These are phyloP conservation scores for Bacidia rubella DNA, from an alignment of 495 filamentous ascomycete genomes.

Conservation along the genomic window DNA sequence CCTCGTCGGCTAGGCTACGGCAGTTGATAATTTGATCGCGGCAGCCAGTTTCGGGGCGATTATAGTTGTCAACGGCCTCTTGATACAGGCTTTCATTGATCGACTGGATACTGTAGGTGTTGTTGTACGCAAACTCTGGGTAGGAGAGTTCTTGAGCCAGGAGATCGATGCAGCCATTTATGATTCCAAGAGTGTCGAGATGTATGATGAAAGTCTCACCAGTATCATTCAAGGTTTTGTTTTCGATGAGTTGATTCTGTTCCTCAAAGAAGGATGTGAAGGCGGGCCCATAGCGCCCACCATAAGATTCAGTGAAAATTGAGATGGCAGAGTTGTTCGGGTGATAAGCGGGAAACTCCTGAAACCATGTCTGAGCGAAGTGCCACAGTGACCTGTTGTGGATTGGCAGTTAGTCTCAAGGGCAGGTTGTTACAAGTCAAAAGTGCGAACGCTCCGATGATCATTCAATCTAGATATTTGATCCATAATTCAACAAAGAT, in stretches of 20 bases:
- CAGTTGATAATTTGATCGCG: constrained; percentile 42
- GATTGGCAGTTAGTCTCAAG: too few relatives aligned
- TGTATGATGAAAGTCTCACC: constrained; percentile 29
- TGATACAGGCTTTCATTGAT: constrained; percentile 43
- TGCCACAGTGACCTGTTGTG: constrained; percentile 43
- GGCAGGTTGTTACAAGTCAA: constrained; percentile 47
- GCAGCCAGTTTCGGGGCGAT: constrained; percentile 41
- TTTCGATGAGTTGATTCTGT: constrained; percentile 45
- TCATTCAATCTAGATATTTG: too few relatives aligned
- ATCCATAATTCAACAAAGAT: constrained; percentile 44
- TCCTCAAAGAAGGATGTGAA: constrained; percentile 52
- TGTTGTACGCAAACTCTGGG: constrained; percentile 54
- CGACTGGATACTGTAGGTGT: constrained; percentile 58
- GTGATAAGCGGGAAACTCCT: constrained; percentile 41
- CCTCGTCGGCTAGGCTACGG: constrained; percentile 23
- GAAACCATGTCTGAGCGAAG: constrained; percentile 45
- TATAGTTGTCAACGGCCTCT: constrained; percentile 33
- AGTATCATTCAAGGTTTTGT: constrained; percentile 20
- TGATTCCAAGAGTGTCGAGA: constrained; percentile 36
- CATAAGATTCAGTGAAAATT: constrained; percentile 47
- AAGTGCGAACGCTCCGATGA: constrained; percentile 53
- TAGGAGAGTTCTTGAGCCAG: constrained; percentile 55
- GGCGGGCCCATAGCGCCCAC: constrained; percentile 53
- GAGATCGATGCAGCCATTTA: constrained; percentile 70
- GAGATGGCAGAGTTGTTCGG: constrained; percentile 41